Percentiles rank a stretch among this genome's conserved stretches.
These are phyloP conservation scores for Alternaria hordeiaustralica DNA, from an alignment of 2,329 filamentous ascomycete genomes.

Conservation along the genomic window DNA sequence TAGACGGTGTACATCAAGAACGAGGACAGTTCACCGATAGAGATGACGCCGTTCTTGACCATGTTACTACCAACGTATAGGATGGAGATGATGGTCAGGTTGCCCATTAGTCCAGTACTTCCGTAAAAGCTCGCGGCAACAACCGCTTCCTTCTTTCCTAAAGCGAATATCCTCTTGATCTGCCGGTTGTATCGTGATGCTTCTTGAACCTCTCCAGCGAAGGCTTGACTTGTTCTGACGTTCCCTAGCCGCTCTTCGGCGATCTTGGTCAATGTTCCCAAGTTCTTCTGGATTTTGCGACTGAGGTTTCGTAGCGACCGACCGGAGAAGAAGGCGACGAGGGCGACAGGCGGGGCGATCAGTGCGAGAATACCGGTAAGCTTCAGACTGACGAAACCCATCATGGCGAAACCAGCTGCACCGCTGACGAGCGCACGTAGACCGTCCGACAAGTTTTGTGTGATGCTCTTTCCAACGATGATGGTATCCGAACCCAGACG, in stretches of 20 bases:
- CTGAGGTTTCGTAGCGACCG: conserved; percentile 87
- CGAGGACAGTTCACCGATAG: conserved; percentile 88
- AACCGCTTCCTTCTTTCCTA: conserved; percentile 85
- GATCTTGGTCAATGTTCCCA: conserved; percentile 93
- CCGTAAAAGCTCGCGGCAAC: conserved; percentile 92
- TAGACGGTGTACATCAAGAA: conserved; percentile 99
- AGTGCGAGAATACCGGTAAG: conserved; percentile 85
- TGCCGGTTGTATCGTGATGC: conserved; percentile 90
- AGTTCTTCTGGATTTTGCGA: conserved; percentile 89
- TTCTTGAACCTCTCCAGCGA: conserved; percentile 91
- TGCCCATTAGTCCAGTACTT: conserved; percentile 86
- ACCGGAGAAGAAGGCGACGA: conserved; percentile 91
- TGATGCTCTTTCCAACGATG: conserved; percentile 98
- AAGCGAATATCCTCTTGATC: conserved; percentile 86
- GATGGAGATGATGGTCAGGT: conserved; percentile 92
- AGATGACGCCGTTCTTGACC: conserved; percentile 85
- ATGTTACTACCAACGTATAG: conserved; percentile 90
- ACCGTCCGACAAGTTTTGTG: conserved; percentile 97
- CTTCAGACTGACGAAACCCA: conserved; percentile 94
- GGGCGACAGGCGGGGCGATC: conserved; percentile 88
- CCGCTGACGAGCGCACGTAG: conserved; percentile 89
- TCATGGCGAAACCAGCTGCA: conserved; percentile 84
- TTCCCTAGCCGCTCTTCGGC: conserved; percentile 98
- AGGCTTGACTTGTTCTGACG: conserved; percentile 94
- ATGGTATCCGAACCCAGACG: conserved; percentile 95